Percentiles rank a stretch among this genome's conserved stretches.
phyloP scores from a whole-genome alignment of 805 yeast species.

The Komagataella pastoris region DNA sequence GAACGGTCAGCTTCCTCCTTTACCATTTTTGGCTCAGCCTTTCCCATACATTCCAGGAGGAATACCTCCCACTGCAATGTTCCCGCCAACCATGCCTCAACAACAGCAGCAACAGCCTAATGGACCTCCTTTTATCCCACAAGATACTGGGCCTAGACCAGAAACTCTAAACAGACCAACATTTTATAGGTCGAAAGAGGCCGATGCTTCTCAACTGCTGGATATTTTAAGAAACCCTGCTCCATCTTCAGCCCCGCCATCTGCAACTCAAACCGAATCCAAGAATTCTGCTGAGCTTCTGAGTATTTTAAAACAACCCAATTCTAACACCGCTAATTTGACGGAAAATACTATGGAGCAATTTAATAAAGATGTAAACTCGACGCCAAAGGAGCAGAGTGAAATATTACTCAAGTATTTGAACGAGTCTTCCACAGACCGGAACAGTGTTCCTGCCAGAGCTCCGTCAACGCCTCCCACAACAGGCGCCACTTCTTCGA shows the following conservation, averaged over 20 bases:
- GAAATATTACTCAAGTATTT: not conserved
- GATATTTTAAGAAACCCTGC: constrained; percentile 4
- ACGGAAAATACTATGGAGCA: not conserved
- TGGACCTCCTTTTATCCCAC: not conserved
- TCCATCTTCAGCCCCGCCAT: not conserved
- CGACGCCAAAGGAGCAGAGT: not conserved
- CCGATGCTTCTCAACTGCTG: constrained; percentile 18
- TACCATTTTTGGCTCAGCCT: not conserved
- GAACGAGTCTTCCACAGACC: not conserved
- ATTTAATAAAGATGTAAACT: too few species aligned
- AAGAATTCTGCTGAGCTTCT: constrained; percentile 2
- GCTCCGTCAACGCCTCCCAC: not conserved
- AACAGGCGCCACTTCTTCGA: not conserved
- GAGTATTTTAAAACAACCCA: constrained; percentile 4
- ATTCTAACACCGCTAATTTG: not conserved
- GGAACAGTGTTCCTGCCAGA: not conserved
- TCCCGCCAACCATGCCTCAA: not conserved
- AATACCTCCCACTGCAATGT: constrained; percentile 4
- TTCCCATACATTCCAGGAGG: not conserved
- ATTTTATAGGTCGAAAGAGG: constrained; percentile 16
- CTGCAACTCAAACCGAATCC: not conserved
- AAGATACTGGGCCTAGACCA: constrained; percentile 14
- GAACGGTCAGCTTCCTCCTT: not conserved
- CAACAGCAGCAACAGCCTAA: not conserved
- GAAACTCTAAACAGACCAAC: constrained; percentile 19